These are phyloP conservation scores for Oryza longistaminata DNA, from an alignment of 176 grass and related monocot species.

Conservation along the genomic window DNA sequence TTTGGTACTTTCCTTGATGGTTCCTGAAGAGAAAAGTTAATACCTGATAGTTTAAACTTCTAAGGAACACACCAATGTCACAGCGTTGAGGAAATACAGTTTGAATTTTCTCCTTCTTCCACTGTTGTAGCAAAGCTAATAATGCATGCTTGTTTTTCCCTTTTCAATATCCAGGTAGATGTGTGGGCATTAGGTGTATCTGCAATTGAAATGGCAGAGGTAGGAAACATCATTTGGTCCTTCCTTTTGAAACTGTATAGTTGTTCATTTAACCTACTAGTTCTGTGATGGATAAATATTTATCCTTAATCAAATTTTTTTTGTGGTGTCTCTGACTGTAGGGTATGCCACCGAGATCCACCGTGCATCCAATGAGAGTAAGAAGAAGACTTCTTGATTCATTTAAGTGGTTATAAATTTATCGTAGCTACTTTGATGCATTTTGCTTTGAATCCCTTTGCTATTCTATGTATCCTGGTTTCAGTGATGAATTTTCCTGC, in stretches of 20 bases:
- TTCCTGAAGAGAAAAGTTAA: conserved; percentile 17
- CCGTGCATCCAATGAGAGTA: conserved; percentile 99
- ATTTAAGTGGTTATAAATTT: conserved; percentile 7
- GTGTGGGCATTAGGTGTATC: conserved; percentile 99
- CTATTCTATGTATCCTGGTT: not conserved
- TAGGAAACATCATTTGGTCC: conserved; percentile 44
- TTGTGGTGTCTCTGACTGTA: conserved; percentile 47
- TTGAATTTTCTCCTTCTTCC: conserved; percentile 27
- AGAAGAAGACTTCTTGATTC: conserved; percentile 41
- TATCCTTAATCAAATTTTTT: conserved; percentile 22
- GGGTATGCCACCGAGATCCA: conserved; percentile 96
- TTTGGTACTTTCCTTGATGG: not conserved
- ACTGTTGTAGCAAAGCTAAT: conserved; percentile 31
- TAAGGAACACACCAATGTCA: conserved; percentile 8
- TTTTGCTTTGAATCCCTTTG: conserved; percentile 17
- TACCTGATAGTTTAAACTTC: conserved; percentile 20
- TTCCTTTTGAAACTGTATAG: conserved; percentile 30
- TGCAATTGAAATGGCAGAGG: conserved; percentile 99
- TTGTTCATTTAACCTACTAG: not conserved
- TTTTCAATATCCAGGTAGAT: conserved; percentile 67
- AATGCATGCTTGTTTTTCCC: conserved; percentile 4
- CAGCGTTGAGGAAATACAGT: not conserved
- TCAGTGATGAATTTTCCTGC: not conserved
- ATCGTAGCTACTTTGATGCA: conserved; percentile 18
- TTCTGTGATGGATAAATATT: conserved; percentile 11